A percentile compares a stretch with the other conserved stretches of the same genome.
phyloP scores from a whole-genome alignment of 176 grass and related monocot species.

The Oryza rufipogon region DNA sequence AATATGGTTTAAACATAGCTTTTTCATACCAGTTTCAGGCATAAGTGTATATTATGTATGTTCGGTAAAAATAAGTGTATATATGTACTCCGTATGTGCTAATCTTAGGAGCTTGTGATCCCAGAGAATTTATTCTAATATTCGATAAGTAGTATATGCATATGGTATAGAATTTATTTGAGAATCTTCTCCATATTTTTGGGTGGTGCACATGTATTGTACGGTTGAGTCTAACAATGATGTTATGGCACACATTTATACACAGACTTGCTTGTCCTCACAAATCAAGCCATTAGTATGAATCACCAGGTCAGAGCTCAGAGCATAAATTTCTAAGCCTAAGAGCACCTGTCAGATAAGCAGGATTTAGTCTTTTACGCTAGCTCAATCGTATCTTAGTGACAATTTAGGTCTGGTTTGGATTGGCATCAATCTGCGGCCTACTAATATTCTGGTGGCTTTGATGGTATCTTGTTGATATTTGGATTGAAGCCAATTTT shows the following conservation, averaged over 20 bases:
- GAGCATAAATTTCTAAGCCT: not conserved
- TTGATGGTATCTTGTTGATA: too few species aligned
- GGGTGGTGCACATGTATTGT: not conserved
- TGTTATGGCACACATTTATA: not conserved
- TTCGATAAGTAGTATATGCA: not conserved
- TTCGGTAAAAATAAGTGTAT: not conserved
- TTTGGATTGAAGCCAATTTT: too few species aligned
- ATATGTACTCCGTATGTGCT: too few species aligned
- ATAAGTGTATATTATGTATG: not conserved
- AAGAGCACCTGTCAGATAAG: not conserved
- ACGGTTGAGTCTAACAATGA: not conserved
- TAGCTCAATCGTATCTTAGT: not conserved
- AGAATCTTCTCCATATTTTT: not conserved
- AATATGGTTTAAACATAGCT: not conserved
- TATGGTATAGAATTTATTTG: not conserved
- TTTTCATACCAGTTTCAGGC: not conserved
- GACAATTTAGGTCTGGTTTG: not conserved
- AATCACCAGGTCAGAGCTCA: not conserved
- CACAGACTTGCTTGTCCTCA: constrained; percentile 6
- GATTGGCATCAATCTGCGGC: too few species aligned
- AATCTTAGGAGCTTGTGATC: not conserved
- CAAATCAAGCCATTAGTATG: constrained; percentile 21
- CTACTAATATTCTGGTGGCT: too few species aligned
- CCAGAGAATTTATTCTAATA: not conserved
- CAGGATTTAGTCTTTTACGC: constrained; percentile 14